These are phyloP conservation scores for Fusarium goolgardi DNA, from an alignment of 2,329 filamentous ascomycete genomes.

Conservation along the genomic window DNA sequence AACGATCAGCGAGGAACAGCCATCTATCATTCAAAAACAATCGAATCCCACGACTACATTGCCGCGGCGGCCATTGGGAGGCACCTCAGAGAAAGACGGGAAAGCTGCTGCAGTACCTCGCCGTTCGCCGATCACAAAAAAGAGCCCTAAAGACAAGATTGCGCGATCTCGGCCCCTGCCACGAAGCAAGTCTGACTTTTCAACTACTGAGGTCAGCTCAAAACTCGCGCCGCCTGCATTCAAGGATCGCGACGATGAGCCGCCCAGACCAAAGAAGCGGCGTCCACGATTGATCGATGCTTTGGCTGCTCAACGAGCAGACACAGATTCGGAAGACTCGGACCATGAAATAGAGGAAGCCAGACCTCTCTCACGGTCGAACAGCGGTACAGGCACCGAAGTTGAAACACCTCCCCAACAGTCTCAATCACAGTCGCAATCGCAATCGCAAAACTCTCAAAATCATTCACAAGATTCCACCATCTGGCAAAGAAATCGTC, in stretches of 20 bases:
- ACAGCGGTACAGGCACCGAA: constrained; percentile 31
- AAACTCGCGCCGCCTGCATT: background rate
- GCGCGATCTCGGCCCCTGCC: constrained; percentile 13
- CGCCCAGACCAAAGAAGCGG: constrained; percentile 28
- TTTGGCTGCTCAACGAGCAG: constrained; percentile 55
- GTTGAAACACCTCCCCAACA: constrained; percentile 40
- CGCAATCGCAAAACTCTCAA: constrained; percentile 14
- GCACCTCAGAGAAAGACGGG: constrained; percentile 8
- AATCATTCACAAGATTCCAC: constrained; percentile 35
- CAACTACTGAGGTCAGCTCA: constrained; percentile 6
- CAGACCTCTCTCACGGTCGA: constrained; percentile 19
- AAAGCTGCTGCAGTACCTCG: constrained; percentile 5
- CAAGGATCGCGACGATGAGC: constrained; percentile 15
- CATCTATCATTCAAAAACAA: constrained; percentile 14
- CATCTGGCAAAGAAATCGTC: constrained; percentile 44
- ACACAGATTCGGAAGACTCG: constrained; percentile 49
- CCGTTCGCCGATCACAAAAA: constrained; percentile 11
- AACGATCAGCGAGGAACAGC: constrained; percentile 16
- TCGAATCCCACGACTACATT: constrained; percentile 23
- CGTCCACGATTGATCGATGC: constrained; percentile 58
- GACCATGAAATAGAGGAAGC: constrained; percentile 15
- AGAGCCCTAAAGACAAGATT: constrained; percentile 15
- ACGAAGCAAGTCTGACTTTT: constrained; percentile 23
- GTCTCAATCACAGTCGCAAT: constrained; percentile 10
- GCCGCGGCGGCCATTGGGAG: constrained; percentile 19